Percentiles rank a stretch among this genome's conserved stretches.
Evolutionary conservation across 139 green algal genomes (phyloP).

Genomic region (Chlorokybus atmophyticus): DNA sequence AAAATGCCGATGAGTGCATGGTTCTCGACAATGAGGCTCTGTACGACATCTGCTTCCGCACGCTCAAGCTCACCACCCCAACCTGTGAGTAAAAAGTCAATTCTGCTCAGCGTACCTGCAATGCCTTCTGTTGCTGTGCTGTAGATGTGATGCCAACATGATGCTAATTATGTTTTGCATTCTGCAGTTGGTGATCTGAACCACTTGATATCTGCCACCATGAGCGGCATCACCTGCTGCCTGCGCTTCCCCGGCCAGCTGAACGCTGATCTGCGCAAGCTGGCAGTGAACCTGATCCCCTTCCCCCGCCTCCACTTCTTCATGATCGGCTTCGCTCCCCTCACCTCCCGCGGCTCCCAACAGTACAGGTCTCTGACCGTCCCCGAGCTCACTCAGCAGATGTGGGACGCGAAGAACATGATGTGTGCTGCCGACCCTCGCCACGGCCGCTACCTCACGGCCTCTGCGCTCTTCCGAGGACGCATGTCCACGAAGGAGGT

Average conservation of each 20-base stretch:
- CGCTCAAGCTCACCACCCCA: slow-evolving; percentile 95
- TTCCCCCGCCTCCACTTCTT: slow-evolving; percentile 99
- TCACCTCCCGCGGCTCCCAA: slow-evolving; percentile 89
- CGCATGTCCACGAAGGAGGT: slow-evolving; percentile 97
- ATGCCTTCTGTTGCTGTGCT: too few species aligned
- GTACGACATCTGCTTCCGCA: slow-evolving; percentile 99
- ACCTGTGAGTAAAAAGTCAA: slow-evolving; percentile 63
- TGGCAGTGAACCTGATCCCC: slow-evolving; percentile 97
- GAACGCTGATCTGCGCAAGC: slow-evolving; percentile 96
- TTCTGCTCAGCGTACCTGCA: too few species aligned
- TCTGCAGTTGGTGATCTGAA: slow-evolving; percentile 43
- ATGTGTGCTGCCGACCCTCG: slow-evolving; percentile 97
- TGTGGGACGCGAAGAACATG: slow-evolving; percentile 99
- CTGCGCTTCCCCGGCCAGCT: slow-evolving; percentile 98
- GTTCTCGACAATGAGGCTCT: slow-evolving; percentile 95
- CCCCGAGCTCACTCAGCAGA: slow-evolving; percentile 99
- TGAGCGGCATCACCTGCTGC: slow-evolving; percentile 99
- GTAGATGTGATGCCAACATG: too few species aligned
- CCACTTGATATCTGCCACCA: slow-evolving; percentile 97
- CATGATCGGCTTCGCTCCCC: slow-evolving; percentile 95
- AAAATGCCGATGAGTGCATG: slow-evolving; percentile 99
- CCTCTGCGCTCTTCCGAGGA: slow-evolving; percentile 88
- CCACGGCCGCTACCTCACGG: slow-evolving; percentile 95
- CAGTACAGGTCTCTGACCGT: slow-evolving; percentile 89
- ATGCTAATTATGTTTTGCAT: too few species aligned